These are phyloP conservation scores for Sphaerulina musiva DNA, from an alignment of 2,329 filamentous ascomycete genomes.

Conservation along the genomic window DNA sequence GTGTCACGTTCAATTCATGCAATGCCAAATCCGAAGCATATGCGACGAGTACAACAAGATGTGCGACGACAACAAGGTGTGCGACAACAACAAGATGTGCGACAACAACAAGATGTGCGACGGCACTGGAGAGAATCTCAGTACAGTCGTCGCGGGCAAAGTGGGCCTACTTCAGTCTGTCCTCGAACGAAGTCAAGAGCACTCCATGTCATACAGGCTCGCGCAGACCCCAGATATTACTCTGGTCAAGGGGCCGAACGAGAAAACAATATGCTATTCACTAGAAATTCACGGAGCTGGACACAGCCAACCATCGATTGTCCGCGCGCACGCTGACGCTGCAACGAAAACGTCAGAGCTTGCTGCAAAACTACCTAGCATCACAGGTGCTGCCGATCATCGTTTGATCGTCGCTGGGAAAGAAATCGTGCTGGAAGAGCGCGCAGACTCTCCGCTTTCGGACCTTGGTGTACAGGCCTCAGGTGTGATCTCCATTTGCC, in stretches of 20 bases:
- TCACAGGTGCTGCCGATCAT: slow-evolving; percentile 23
- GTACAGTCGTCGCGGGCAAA: slow-evolving; percentile 4
- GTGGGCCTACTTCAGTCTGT: slow-evolving; percentile 20
- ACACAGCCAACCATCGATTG: slow-evolving; percentile 13
- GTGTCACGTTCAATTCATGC: slow-evolving; percentile 20
- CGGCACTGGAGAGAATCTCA: background rate
- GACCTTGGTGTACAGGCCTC: slow-evolving; percentile 20
- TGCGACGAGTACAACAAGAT: background rate
- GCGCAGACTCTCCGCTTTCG: slow-evolving; percentile 15
- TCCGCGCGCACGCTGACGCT: slow-evolving; percentile 14
- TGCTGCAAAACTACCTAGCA: slow-evolving; percentile 15
- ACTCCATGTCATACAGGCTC: background rate
- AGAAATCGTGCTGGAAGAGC: slow-evolving; percentile 14
- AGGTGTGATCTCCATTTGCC: slow-evolving; percentile 25
- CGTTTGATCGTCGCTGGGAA: slow-evolving; percentile 25
- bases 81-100: slow-evolving; percentile 7
- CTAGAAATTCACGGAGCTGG: slow-evolving; percentile 22
- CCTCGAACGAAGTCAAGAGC: slow-evolving; percentile 16
- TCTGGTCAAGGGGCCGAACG: background rate
- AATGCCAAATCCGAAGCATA: slow-evolving; percentile 18
- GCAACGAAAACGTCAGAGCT: slow-evolving; percentile 22
- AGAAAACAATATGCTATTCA: slow-evolving; percentile 11
- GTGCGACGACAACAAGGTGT: slow-evolving; percentile 1
- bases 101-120: background rate
- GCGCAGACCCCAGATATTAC: background rate